phyloP scores from a whole-genome alignment of 2,329 filamentous ascomycete species.

The Fusarium sublunatum region DNA sequence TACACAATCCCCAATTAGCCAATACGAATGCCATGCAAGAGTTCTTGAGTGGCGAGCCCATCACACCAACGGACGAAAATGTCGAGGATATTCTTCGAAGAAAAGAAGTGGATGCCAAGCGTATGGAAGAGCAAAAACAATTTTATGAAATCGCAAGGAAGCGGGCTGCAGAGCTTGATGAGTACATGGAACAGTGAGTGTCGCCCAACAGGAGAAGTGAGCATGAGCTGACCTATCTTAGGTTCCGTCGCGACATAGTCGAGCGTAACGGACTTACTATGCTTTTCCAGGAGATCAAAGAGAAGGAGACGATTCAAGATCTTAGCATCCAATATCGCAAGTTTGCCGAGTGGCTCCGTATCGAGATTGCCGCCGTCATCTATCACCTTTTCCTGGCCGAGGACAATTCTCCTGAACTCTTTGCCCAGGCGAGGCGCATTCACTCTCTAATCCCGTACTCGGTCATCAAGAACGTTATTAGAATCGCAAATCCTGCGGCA shows the following conservation, averaged over 20 bases:
- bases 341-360: constrained; percentile 97
- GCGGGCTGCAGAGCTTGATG: constrained; percentile 90
- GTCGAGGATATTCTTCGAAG: constrained; percentile 81
- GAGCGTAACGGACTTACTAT: constrained; percentile 86
- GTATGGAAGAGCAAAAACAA: constrained; percentile 89
- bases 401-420: constrained; percentile 96
- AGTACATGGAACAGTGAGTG: constrained; percentile 93
- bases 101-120: constrained; percentile 85
- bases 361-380: constrained; percentile 94
- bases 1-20: constrained; percentile 87
- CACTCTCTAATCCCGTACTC: constrained; percentile 95
- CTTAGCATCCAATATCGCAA: constrained; percentile 96
- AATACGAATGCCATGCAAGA: constrained; percentile 85
- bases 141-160: constrained; percentile 97
- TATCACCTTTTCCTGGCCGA: constrained; percentile 98
- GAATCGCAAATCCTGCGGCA: constrained; percentile 93
- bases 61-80: constrained; percentile 84
- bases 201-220: background rate
- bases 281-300: constrained; percentile 91
- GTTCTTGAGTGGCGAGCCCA: constrained; percentile 80
- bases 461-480: constrained; percentile 94
- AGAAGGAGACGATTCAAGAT: constrained; percentile 87
- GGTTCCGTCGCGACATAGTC: constrained; percentile 74
- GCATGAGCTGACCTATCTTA: constrained; percentile 46
- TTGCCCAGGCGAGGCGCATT: constrained; percentile 92